Base-by-base conservation (phyloP, 495 filamentous ascomycete genomes). In the Penicillium salamii region DNA sequence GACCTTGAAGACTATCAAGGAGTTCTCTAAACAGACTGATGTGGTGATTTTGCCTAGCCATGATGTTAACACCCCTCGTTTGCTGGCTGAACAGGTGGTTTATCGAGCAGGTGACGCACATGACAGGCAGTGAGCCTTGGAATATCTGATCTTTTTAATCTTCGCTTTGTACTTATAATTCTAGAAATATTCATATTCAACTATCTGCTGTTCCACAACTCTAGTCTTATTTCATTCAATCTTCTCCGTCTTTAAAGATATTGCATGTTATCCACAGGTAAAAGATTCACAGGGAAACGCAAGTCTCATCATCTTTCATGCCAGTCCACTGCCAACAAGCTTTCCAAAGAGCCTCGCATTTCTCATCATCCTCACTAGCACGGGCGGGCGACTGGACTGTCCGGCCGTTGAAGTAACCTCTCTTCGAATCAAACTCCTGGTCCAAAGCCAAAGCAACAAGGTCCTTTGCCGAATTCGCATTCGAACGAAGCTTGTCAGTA, bases 291-390 rank as follows among this genome's bases (percentile, higher is more conserved):
- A n/a, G n/a, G n/a, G n/a, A n/a, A 31, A 49, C 19, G 41, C 46
- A 41, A n/a, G 46, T 49, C 18, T 49, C 46, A 8, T 17, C 20
- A 13, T 49, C 46, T 13, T 23, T 34, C 19, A 49, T 41, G 9
- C 6, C 17, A 15, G 60, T 60, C 77, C 75, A 80, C 49, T 73
- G 54, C 45, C 68, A 42, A 17, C 55, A 77, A 54, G 72, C 74
- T 15, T 21, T 28, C 75, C 75, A 80, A 12, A 79, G 19, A 33
- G 36, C 58, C 36, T 74, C 52, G 56, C 77, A 71, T 58, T 64
- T 72, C 38, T 54, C 54, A 50, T 68, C 62, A 33, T 72, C 56
- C 19, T 57, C 26, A 34, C 66, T 77, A 7, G 70, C 69, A 14
- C 62, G 60, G 5, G 71, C 68, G 49, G 68, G 72, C 11, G 58